Conservation (phyloP, 495 filamentous ascomycete species). For the Aspergillus homomorphus region DNA sequence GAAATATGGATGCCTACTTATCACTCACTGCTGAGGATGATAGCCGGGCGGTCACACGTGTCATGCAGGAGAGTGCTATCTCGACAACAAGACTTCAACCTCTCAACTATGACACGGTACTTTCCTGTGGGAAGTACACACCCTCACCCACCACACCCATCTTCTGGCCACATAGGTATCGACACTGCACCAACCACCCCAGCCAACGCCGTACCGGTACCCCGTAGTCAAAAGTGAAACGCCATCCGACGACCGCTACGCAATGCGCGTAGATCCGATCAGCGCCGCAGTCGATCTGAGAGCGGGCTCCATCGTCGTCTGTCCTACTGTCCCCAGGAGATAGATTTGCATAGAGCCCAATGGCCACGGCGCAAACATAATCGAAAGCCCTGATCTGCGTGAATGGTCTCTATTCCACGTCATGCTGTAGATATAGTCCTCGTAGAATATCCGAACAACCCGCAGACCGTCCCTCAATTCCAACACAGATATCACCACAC, state of each 20-base stretch:
- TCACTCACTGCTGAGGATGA: background rate
- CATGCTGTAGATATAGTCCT: background rate
- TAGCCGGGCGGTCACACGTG: conserved; percentile 1
- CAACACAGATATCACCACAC: background rate
- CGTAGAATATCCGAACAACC: too few relatives aligned
- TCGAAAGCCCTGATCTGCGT: background rate
- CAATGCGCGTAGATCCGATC: background rate
- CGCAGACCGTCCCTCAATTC: background rate
- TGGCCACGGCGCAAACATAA: background rate
- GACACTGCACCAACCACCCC: background rate
- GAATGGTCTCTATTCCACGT: background rate
- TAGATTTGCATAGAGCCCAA: background rate
- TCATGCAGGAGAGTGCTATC: background rate
- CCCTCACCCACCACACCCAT: too few relatives aligned
- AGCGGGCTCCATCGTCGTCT: background rate
- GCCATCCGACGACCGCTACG: background rate
- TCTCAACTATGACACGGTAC: too few relatives aligned
- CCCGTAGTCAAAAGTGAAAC: background rate
- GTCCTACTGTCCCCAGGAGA: too few relatives aligned
- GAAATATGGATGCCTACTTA: background rate
- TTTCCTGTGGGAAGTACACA: too few relatives aligned
- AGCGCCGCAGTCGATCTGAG: background rate
- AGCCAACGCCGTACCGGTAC: background rate
- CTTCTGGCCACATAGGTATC: too few relatives aligned
- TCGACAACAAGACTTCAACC: too few relatives aligned